Evolutionary conservation across 257 asterid species (phyloP), one percentile per base, ranked within the genome.

Genomic region (Linderniella brevidens): DNA sequence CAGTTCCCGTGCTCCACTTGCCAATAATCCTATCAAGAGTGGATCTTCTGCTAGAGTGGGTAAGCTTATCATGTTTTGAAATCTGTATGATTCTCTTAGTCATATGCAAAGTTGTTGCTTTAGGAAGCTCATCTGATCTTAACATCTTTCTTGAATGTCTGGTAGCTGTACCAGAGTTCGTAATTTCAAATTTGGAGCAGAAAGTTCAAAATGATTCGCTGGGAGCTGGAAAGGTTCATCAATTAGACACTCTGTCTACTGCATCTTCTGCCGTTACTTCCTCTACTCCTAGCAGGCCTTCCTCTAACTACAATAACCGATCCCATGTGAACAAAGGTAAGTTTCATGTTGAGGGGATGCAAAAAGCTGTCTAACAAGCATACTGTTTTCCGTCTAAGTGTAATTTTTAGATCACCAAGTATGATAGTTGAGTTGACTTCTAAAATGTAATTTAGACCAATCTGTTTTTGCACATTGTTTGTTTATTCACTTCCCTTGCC

Each of bases 291-390:
- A 69, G 84, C 57, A 60, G 90, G 73, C 90, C 92, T 29, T 68
- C 94, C 11, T 86, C 93, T 46, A 79, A 69, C 32, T 2, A 70
- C 72, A 77, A 63, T 73, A 74, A 67, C 64, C 68, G 80, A 40
- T 63, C 80, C 46, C 94, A 74, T 64, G 80, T 55, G 37, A 71
- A 69, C 59, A 86, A 76, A 79, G 96, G 96, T 80, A 55, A 46
- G 54, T 52, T 18, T 52, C 41, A 19, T 37, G 58, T 46, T 12
- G 35, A 52, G 45, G 55, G 46, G 58, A 37, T 49, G 9, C 48
- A n/a, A n/a, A 73, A 60, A 25, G 4, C 32, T 25, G 32, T 25
- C 32, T 25, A 25, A 2, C 32, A 3, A 25, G 32, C 6, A 25
- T n/a, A n/a, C n/a, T n/a, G n/a, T n/a, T n/a, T n/a, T n/a, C n/a